Evolutionary conservation across 371 early-diverging fungal genomes (phyloP).

Genomic region (Mortierella sp.): DNA sequence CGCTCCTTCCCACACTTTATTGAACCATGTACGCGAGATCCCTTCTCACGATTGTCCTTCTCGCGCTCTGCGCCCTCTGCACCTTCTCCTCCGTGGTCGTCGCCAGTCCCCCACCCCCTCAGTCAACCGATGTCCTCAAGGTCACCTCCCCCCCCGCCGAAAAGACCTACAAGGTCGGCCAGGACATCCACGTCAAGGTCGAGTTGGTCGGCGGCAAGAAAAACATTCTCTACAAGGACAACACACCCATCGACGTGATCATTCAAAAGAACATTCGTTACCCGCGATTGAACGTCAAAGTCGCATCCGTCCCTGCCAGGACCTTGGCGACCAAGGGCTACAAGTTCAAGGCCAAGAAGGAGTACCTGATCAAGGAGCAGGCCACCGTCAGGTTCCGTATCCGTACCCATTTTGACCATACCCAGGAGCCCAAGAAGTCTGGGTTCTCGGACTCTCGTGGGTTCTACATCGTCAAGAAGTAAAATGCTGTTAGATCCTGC

Average conservation of each 20-base stretch:
- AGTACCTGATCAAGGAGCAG: conserved; percentile 25
- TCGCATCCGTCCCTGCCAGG: conserved; percentile 12
- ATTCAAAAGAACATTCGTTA: conserved; percentile 30
- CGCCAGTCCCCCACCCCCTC: conserved; percentile 13
- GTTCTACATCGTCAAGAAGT: conserved; percentile 15
- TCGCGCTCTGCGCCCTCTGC: conserved; percentile 29
- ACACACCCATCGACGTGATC: conserved; percentile 12
- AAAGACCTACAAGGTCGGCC: conserved; percentile 24
- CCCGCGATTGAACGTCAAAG: conserved; percentile 20
- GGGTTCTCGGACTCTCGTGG: conserved; percentile 23
- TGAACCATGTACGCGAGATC: conserved; percentile 25
- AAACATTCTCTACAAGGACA: conserved; percentile 21
- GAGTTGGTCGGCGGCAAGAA: conserved; percentile 7
- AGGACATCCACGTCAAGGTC: conserved; percentile 19
- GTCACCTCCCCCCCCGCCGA: conserved; percentile 8
- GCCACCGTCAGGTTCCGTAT: conserved; percentile 17
- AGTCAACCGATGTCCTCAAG: conserved; percentile 8
- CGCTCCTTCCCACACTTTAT: not conserved
- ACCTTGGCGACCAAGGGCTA: conserved; percentile 17
- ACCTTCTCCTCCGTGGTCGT: not conserved
- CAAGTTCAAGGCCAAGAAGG: conserved; percentile 21
- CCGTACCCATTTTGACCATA: conserved; percentile 14
- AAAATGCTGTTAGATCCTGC: not conserved
- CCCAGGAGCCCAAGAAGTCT: not conserved
- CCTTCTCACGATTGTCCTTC: conserved; percentile 19